A percentile compares a stretch with the other conserved stretches of the same genome.
Evolutionary conservation across 441 rosid species (phyloP).

Genomic region (Erodium texanum): DNA sequence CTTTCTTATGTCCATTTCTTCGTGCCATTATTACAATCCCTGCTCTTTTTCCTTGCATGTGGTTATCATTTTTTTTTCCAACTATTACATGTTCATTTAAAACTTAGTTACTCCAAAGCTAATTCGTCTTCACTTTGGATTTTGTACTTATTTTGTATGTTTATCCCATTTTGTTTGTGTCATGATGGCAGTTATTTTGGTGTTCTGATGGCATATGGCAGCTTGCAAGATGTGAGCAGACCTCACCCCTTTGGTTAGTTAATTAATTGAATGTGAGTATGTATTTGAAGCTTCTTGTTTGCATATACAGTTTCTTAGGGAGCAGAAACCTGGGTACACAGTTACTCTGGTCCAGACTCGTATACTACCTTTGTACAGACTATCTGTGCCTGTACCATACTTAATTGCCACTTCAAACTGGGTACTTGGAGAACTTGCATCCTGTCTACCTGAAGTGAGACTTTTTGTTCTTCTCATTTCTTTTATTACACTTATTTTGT

Average conservation of each 20-base stretch:
- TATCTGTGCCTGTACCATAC: constrained; percentile 45
- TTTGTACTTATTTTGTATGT: background rate
- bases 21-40: background rate
- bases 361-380: constrained; percentile 53
- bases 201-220: constrained; percentile 78
- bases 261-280: constrained; percentile 16
- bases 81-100: background rate
- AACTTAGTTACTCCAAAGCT: background rate
- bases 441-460: constrained; percentile 71
- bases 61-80: background rate
- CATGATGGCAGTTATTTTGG: constrained; percentile 63
- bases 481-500: constrained; percentile 1
- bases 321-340: constrained; percentile 50
- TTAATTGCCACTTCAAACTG: constrained; percentile 79
- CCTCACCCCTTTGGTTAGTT: constrained; percentile 11
- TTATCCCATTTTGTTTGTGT: constrained; percentile 22
- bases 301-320: constrained; percentile 58
- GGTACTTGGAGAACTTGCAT: constrained; percentile 77
- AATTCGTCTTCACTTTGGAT: background rate
- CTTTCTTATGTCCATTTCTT: background rate
- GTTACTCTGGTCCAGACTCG: constrained; percentile 44
- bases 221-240: constrained; percentile 76
- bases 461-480: constrained; percentile 16
- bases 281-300: constrained; percentile 16
- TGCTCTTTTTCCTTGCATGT: background rate